Evolutionary conservation across 768 basidiomycete genomes (phyloP), one percentile per base, ranked within the genome.

Genomic region (Suillus spraguei): DNA sequence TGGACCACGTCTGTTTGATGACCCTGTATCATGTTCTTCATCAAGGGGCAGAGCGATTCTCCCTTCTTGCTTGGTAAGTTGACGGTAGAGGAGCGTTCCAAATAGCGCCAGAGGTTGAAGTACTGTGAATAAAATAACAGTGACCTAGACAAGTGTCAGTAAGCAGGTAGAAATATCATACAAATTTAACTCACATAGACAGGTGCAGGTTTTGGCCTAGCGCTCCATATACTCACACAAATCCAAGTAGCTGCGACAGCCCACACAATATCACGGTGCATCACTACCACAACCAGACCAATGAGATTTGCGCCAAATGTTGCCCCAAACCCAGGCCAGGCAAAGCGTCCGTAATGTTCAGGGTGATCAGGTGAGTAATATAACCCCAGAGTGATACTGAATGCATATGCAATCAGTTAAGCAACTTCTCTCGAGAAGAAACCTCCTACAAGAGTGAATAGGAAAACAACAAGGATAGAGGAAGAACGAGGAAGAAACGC

Each of bases 201-300:
- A 3, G 85, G 80, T 8, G 79, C 78, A 0, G 90, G 86, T 65
- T 92, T 92, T 0, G 88, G 89, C 33, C 78, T 70, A 4, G 79
- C 76, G 28, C 76, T 73, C 87, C 88, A 91, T 5, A 93, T 77
- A 66, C 86, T 85, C 24, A 87, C 78, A 64, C 86, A 86, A 24
- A 90, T 81, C 91, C 91, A 94, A 0, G 85, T 87, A 0, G 90
- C 87, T 0, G 88, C 88, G 16, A 88, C 79, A 41, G 87, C 86
- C 89, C 90, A 92, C 0, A 92, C 88, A 56, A 93, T 75, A 68
- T 94, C 92, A 3, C 83, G 78, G 1, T 87, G 79, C 1, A 83
- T n/a, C 3, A 82, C 68, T 42, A 92, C 73, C 36, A 90, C 82
- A 41, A 87, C 39, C 0, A 91, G 68, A 3, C 84, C 84, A 64